Evolutionary conservation across 306 rosid genomes (phyloP), one percentile per base, ranked within the genome.

Genomic region (Quercus gilva): DNA sequence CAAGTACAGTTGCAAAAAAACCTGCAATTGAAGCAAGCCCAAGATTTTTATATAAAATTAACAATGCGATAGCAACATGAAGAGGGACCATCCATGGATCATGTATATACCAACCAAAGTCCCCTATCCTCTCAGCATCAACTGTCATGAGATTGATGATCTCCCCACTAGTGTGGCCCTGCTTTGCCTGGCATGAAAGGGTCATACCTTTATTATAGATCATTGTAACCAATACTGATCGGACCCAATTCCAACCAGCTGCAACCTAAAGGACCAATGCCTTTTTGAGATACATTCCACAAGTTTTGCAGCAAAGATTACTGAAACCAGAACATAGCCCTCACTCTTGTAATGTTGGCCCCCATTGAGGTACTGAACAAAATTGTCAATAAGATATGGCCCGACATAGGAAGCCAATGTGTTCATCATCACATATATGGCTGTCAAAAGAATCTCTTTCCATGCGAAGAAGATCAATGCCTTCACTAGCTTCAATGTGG

Each of bases 71-170:
- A 0, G 33, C 15, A 74, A 87, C 85, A 74, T 87, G 86, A 69
- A 90, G 28, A 33, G 51, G 80, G 26, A 84, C 80, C 77, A 80
- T 28, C 94, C 90, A 90, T 14, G 79, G 43, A 65, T 87, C 90
- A 25, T 86, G 88, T 74, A 86, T 17, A 21, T 73, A 81, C 82
- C 83, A 82, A 55, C 73, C 73, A 83, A 85, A 89, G 12, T 41
- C 60, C 3, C 84, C 91, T 12, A 89, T 21, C 86, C 89, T 82
- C 79, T 87, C 90, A 5, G 89, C 91, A 69, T 85, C 93, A 71
- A 89, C 85, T 2, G 83, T 76, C 88, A 87, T 80, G 71, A 87
- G 78, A 76, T 85, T 89, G 76, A 87, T 75, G 76, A 87, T 85
- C 74, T 87, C 88, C 7, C 90, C 90, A 75, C 81, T 73, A 61